Evolutionary conservation across 768 basidiomycete genomes (phyloP).

Genomic region (Boletus pseudopeckii): DNA sequence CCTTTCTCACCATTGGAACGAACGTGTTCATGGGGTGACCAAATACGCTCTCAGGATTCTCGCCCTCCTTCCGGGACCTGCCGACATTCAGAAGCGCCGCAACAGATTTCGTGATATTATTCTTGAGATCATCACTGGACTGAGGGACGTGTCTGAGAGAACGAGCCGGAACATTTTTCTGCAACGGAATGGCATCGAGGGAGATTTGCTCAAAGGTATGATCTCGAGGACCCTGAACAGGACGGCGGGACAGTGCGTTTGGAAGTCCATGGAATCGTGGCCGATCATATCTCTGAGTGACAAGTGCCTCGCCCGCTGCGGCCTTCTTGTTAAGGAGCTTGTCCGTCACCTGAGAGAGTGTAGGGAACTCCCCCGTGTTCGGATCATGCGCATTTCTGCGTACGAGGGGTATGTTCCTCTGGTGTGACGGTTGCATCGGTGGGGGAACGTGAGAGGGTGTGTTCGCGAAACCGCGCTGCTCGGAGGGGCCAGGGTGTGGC

Average conservation of each 20-base stretch:
- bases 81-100: slow-evolving; percentile 6
- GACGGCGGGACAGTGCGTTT: neutral
- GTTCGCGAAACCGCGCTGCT: neutral
- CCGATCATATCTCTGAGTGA: neutral
- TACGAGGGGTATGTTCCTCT: neutral
- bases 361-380: slow-evolving; percentile 6
- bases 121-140: slow-evolving; percentile 3
- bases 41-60: slow-evolving; percentile 9
- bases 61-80: neutral
- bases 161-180: slow-evolving; percentile 1
- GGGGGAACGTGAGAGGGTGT: neutral
- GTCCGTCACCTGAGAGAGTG: slow-evolving; percentile 20
- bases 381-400: neutral
- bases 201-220: slow-evolving; percentile 5
- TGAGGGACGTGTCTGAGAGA: slow-evolving; percentile 10
- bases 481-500: neutral
- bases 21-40: slow-evolving; percentile 14
- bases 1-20: slow-evolving; percentile 12
- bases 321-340: slow-evolving; percentile 6
- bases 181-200: slow-evolving; percentile 11
- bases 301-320: neutral
- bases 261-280: slow-evolving; percentile 2
- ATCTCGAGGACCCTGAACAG: neutral
- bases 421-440: neutral
- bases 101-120: slow-evolving; percentile 1